Evolutionary conservation across 495 filamentous ascomycete species (phyloP), one percentile per base, ranked within the genome.

Genomic region (Elaphomyces granulatus): DNA sequence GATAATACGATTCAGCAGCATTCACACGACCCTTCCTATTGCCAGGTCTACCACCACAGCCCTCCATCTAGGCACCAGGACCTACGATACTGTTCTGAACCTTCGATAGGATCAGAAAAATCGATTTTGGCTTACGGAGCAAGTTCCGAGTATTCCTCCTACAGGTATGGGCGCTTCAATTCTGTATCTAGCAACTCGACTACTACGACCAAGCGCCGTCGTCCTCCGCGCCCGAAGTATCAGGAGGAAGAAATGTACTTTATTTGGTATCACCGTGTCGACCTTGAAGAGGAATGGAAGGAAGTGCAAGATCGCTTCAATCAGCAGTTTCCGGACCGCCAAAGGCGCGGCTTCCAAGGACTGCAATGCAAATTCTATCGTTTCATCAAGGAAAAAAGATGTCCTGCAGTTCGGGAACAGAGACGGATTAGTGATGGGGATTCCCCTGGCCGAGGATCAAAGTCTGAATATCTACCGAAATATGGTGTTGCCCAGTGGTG

Each of bases 281-380:
- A 71, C 42, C 58, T 70, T 26, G 58, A 59, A 40, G 60, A 68
- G 50, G 65, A 69, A 41, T 71, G 67, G 67, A 63, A 61, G 46
- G 65, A 68, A 39, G 61, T 70, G 14, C 57, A 58, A 31, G 63
- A 70, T 38, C 60, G 60, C 37, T 71, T 66, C 45, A 69, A 70
- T 45, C 59, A 45, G 2, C 65, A 67, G 44, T 71, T 71, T 42
- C 58, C 62, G n/a, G 52, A 40, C 15, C 58, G 65, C 4, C 56
- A 61, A 40, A 54, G 63, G 1, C 49, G 59, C 8, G 66, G 64
- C 10, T 64, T 65, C 52, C 63, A 66, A 46, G 68, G 68, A 2
- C 65, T 72, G 26, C 67, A 72, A 49, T 72, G 68, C 59, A 69
- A 68, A 40, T 72, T 69, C 46, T 72, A 72, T 45, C 65, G 68